A percentile compares a stretch with the other conserved stretches of the same genome.
Conservation (phyloP, 331 rosid genomes). For the Prunus yedoensis region DNA sequence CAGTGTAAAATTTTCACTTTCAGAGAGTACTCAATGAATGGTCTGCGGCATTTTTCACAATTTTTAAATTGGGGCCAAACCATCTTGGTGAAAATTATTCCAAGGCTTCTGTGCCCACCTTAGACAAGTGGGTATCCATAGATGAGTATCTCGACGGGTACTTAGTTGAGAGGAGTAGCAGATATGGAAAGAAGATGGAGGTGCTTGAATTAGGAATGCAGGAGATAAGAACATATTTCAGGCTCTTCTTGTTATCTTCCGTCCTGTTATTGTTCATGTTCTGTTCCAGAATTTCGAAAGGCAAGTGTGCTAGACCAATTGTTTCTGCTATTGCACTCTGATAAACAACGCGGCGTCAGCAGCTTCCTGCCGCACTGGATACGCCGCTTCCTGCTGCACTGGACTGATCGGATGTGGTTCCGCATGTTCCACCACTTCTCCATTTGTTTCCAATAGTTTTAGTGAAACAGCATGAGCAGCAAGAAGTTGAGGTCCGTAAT, state of each 20-base stretch:
- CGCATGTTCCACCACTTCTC: not conserved
- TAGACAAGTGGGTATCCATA: slow-evolving; percentile 78
- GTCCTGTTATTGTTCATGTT: slow-evolving; percentile 89
- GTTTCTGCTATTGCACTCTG: slow-evolving; percentile 65
- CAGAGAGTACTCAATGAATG: slow-evolving; percentile 89
- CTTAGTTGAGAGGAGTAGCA: slow-evolving; percentile 89
- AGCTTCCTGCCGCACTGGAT: not conserved
- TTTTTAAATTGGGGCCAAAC: slow-evolving; percentile 71
- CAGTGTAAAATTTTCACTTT: slow-evolving; percentile 22
- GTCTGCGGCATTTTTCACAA: slow-evolving; percentile 84
- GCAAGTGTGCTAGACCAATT: slow-evolving; percentile 70
- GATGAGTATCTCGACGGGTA: slow-evolving; percentile 97
- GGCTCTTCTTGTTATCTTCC: slow-evolving; percentile 92
- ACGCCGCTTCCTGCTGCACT: not conserved
- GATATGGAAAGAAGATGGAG: slow-evolving; percentile 95
- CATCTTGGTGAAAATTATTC: slow-evolving; percentile 43
- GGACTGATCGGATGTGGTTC: not conserved
- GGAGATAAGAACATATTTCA: slow-evolving; percentile 96
- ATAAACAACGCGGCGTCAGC: not conserved
- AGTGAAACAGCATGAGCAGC: not conserved
- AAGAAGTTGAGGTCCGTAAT: not conserved
- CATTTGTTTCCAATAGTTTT: not conserved
- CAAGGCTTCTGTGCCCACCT: slow-evolving; percentile 38
- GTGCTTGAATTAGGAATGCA: slow-evolving; percentile 96
- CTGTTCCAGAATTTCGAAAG: slow-evolving; percentile 94